Conservation (phyloP, 495 filamentous ascomycete genomes). For the Penicillium subrubescens region DNA sequence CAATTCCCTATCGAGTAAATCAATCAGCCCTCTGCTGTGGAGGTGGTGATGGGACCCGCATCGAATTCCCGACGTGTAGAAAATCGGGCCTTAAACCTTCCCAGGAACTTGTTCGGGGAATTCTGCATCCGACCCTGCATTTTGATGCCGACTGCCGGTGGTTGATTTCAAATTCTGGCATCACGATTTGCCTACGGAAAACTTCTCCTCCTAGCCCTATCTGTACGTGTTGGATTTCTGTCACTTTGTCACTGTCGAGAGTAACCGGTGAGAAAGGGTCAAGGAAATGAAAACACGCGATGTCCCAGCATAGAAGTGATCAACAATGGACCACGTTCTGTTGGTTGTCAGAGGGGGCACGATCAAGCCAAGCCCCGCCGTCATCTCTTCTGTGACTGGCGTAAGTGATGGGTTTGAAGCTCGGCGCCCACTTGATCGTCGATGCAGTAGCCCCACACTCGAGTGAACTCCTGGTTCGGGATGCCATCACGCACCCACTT, state of each 20-base stretch:
- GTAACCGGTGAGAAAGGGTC: neutral
- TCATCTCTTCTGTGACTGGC: slow-evolving; percentile 6
- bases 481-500: neutral
- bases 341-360: neutral
- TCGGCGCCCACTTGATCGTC: slow-evolving; percentile 10
- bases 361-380: slow-evolving; percentile 4
- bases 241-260: neutral
- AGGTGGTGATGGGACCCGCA: slow-evolving; percentile 4
- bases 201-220: neutral
- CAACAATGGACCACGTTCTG: slow-evolving; percentile 11
- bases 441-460: slow-evolving; percentile 12
- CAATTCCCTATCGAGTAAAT: slow-evolving; percentile 7
- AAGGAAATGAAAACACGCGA: neutral
- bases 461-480: slow-evolving; percentile 11
- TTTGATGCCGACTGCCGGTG: neutral
- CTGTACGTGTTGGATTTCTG: neutral
- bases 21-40: neutral
- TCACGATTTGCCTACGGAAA: too few relatives aligned
- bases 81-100: neutral
- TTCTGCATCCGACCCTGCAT: neutral
- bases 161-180: neutral
- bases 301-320: slow-evolving; percentile 12
- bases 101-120: neutral
- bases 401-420: neutral
- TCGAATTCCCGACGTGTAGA: neutral